phyloP scores from a whole-genome alignment of 371 early-diverging fungal genomes.

The Apophysomyces ossiformis region DNA sequence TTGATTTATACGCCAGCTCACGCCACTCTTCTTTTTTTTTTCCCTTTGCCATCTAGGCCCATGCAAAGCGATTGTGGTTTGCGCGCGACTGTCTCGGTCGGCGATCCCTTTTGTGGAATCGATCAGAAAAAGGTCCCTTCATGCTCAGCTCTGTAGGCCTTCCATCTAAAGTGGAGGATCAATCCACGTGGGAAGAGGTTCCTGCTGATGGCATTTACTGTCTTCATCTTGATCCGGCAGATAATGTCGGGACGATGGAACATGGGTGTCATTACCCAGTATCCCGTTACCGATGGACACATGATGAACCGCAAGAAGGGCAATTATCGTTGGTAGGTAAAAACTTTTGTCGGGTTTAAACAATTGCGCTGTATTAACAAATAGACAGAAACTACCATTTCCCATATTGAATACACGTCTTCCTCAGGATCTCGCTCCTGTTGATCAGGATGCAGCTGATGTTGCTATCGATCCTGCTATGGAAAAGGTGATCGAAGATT shows the following conservation, averaged over 20 bases:
- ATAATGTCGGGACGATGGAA: not conserved
- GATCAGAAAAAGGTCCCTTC: conserved; percentile 31
- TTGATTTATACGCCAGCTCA: not conserved
- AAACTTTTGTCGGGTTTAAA: no score
- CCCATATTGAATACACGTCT: conserved; percentile 48
- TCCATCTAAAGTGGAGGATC: conserved; percentile 12
- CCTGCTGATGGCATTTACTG: conserved; percentile 74
- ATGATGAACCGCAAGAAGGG: conserved; percentile 10
- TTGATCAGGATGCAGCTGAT: conserved; percentile 16
- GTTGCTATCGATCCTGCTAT: conserved; percentile 33
- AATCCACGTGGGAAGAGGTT: conserved; percentile 66
- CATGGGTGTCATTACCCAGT: conserved; percentile 12
- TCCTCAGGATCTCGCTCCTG: conserved; percentile 23
- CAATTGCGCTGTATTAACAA: not conserved
- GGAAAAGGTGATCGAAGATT: conserved; percentile 39
- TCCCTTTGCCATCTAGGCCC: conserved; percentile 26
- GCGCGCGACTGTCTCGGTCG: conserved; percentile 86
- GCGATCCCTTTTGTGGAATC: conserved; percentile 75
- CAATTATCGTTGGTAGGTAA: conserved; percentile 4
- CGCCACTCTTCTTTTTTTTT: not conserved
- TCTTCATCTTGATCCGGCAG: conserved; percentile 39
- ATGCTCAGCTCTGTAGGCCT: conserved; percentile 62
- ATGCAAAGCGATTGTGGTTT: conserved; percentile 67
- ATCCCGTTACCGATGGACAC: conserved; percentile 39
- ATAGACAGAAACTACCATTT: conserved; percentile 51